Base-by-base conservation (phyloP, 1,139 yeast species). In the Keqinozyma sinolaborantium region DNA sequence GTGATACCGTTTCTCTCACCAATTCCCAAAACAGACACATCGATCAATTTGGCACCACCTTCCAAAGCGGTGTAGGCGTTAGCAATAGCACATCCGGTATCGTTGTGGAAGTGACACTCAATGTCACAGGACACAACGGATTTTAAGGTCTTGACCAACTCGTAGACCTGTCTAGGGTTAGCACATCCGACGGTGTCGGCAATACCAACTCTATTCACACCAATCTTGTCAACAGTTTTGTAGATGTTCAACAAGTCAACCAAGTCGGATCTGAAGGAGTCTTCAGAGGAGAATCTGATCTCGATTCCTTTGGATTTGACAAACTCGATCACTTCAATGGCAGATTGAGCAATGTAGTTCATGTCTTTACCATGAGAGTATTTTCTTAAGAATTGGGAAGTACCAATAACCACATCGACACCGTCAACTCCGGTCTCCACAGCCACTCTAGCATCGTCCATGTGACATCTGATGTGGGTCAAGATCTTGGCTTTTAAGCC, bases 111-210 rank as follows among this genome's bases (percentile, higher is more conserved):
- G 66, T 92, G 98, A 61, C 97, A 87, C 68, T 92, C 98, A 52
- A 92, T 90, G 59, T 92, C 97, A 71, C 98, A 92, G 24, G 88
- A 83, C 30, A 92, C 97, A 31, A 90, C 96, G 10, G 90, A 79
- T 68, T 83, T 85, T 60, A 92, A 79, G 28, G 97, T 92, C 60
- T 94, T 81, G 44, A 92, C 95, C 53, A 92, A 78, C 67, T 92
- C 97, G 61, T 90, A 92, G 37, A 92, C 98, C 67, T 92, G 97
- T 71, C 98, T 82, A 53, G 98, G 98, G 71, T 90, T 92, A 42
- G 98, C 98, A 61, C 97, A 86, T 31, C 98, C 98, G 40, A 92
- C 97, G 30, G 98, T 92, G 64, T 92, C 98, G 42, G 98, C 97
- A 67, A 92, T 92, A 73, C 98, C 98, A 34, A 92, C 97, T 68